These are phyloP conservation scores for Clarkia xantiana DNA, from an alignment of 345 rosid species.

Conservation along the genomic window DNA sequence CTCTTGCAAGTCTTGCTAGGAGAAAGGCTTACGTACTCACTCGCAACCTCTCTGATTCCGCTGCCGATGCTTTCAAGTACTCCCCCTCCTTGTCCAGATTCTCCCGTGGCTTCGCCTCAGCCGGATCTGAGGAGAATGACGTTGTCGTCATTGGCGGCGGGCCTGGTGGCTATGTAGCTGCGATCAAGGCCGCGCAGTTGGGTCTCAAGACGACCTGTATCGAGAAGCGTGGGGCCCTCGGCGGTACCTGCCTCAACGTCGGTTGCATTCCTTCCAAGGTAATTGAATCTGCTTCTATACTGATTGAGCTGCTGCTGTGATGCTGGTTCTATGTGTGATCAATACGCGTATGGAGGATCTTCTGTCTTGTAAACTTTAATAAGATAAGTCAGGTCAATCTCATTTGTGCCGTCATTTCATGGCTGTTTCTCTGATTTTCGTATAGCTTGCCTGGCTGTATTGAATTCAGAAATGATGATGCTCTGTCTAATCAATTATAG, in stretches of 20 bases:
- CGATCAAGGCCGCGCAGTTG: conserved; percentile 94
- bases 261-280: conserved; percentile 99
- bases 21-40: conserved; percentile 52
- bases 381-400: too few relatives aligned
- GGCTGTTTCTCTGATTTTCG: too few relatives aligned
- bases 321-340: too few relatives aligned
- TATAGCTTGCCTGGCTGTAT: too few relatives aligned
- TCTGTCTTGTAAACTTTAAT: too few relatives aligned
- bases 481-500: too few relatives aligned
- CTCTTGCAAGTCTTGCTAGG: conserved; percentile 77
- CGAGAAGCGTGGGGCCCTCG: conserved; percentile 94
- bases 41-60: conserved; percentile 34
- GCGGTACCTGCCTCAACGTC: conserved; percentile 98
- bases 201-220: conserved; percentile 96
- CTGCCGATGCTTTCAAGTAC: conserved; percentile 37
- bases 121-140: conserved; percentile 94
- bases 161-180: conserved; percentile 98
- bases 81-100: conserved; percentile 34
- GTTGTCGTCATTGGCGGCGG: conserved; percentile 96
- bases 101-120: conserved; percentile 66
- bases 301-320: not conserved
- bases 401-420: too few relatives aligned
- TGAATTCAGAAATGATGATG: too few relatives aligned
- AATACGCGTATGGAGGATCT: too few relatives aligned
- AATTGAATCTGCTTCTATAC: not conserved